Evolutionary conservation across 495 filamentous ascomycete species (phyloP).

Genomic region (Penicillium goetzii): DNA sequence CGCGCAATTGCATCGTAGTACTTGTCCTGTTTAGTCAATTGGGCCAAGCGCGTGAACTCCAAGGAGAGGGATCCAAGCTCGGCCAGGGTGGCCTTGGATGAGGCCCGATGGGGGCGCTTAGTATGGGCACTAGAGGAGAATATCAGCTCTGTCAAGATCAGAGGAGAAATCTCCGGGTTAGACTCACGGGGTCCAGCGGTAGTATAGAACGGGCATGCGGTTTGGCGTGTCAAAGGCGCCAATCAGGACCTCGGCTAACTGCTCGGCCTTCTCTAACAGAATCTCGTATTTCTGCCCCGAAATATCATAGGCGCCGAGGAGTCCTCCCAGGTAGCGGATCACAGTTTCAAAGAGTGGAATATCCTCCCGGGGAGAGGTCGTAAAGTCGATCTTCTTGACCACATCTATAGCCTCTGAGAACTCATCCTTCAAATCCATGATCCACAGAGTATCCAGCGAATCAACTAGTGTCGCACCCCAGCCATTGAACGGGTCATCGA

Average conservation of each 20-base stretch:
- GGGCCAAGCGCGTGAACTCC: constrained; percentile 92
- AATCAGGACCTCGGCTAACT: constrained; percentile 87
- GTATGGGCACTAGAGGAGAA: constrained; percentile 51
- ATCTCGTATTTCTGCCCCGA: constrained; percentile 66
- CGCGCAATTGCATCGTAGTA: constrained; percentile 97
- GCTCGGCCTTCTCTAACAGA: constrained; percentile 83
- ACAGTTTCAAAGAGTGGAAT: constrained; percentile 87
- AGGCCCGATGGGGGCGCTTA: constrained; percentile 67
- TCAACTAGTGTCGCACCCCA: constrained; percentile 97
- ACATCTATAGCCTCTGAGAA: constrained; percentile 83
- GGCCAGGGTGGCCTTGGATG: constrained; percentile 66
- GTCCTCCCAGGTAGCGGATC: constrained; percentile 83
- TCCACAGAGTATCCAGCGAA: constrained; percentile 92
- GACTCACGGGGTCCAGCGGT: constrained; percentile 77
- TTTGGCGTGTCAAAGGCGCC: constrained; percentile 96
- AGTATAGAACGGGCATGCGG: constrained; percentile 88
- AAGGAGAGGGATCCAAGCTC: constrained; percentile 90
- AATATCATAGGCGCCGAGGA: constrained; percentile 83
- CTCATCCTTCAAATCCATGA: constrained; percentile 88
- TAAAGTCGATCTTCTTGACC: constrained; percentile 87
- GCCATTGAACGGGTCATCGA: constrained; percentile 79
- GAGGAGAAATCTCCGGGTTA: not conserved
- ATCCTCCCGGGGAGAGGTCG: constrained; percentile 62
- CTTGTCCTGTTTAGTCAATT: constrained; percentile 81
- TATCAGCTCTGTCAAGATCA: constrained; percentile 11